These are phyloP conservation scores for Plasmodium cynomolgi DNA, from an alignment of 169 alveolate genomes.

Conservation along the genomic window DNA sequence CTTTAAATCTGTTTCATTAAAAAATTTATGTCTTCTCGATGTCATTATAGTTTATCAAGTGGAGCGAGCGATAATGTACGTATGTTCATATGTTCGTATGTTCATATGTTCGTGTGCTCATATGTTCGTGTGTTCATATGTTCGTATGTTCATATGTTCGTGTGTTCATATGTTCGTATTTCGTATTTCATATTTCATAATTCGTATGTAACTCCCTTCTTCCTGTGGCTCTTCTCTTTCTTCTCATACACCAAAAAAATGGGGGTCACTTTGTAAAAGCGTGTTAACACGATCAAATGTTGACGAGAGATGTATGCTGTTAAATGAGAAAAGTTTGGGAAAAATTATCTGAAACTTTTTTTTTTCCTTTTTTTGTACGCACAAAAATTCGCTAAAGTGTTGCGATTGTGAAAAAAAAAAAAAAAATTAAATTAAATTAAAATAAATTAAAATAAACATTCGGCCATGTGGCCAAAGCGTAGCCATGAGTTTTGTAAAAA, in stretches of 20 bases:
- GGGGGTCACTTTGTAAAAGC: background rate
- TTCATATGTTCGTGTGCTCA: no score
- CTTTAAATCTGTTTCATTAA: slow-evolving; percentile 74
- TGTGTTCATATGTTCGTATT: background rate
- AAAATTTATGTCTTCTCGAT: slow-evolving; percentile 60
- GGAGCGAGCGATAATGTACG: background rate
- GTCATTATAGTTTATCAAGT: slow-evolving; percentile 31
- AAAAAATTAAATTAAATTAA: background rate
- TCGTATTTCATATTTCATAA: no score
- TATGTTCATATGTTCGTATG: slow-evolving; percentile 6
- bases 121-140: background rate
- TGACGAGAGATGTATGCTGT: background rate
- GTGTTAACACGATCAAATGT: background rate
- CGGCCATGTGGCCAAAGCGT: background rate
- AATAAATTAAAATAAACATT: background rate
- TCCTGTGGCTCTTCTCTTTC: background rate
- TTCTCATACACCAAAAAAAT: background rate
- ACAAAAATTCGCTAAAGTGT: background rate
- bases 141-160: no score
- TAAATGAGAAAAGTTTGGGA: background rate
- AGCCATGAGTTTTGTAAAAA: background rate
- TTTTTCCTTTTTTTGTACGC: background rate
- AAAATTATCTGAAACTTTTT: background rate
- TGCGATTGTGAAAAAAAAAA: background rate
- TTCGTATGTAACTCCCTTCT: background rate